Conservation (phyloP, 2,329 filamentous ascomycete species). For the Trichoderma citrinoviride region DNA sequence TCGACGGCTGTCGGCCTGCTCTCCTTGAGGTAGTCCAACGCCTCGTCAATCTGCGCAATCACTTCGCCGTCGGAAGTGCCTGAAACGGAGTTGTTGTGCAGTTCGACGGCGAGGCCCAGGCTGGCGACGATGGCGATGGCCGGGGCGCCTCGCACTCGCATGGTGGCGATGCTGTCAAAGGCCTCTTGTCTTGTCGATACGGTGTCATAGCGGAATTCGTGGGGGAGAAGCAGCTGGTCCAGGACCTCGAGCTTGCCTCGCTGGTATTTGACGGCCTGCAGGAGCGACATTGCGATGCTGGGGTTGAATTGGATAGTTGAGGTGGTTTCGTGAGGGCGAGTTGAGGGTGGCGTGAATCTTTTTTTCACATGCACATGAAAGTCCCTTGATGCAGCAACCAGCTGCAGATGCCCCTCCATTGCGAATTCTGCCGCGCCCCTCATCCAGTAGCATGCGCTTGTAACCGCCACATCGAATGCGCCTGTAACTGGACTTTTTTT, state of each 20-base stretch:
- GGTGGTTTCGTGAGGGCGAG: not conserved
- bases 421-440: conserved; percentile 35
- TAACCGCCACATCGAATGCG: conserved; percentile 5
- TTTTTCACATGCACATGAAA: conserved; percentile 16
- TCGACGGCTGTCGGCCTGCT: conserved; percentile 95
- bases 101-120: conserved; percentile 80
- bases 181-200: conserved; percentile 70
- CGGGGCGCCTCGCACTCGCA: conserved; percentile 77
- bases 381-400: not conserved
- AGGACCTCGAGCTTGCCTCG: conserved; percentile 72
- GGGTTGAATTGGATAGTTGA: not conserved
- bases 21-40: conserved; percentile 80
- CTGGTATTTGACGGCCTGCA: conserved; percentile 76
- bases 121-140: conserved; percentile 98
- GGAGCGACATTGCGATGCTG: conserved; percentile 47
- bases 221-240: conserved; percentile 78
- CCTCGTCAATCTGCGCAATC: conserved; percentile 69
- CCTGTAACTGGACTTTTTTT: not conserved
- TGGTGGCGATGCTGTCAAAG: conserved; percentile 78
- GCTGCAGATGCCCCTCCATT: conserved; percentile 26
- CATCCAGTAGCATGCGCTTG: conserved; percentile 5
- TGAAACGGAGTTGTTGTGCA: conserved; percentile 54
- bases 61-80: conserved; percentile 53
- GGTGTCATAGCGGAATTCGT: conserved; percentile 74
- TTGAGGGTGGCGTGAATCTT: not conserved